Evolutionary conservation across 1,284 basidiomycete species (phyloP).

Genomic region (Trametes sp.): DNA sequence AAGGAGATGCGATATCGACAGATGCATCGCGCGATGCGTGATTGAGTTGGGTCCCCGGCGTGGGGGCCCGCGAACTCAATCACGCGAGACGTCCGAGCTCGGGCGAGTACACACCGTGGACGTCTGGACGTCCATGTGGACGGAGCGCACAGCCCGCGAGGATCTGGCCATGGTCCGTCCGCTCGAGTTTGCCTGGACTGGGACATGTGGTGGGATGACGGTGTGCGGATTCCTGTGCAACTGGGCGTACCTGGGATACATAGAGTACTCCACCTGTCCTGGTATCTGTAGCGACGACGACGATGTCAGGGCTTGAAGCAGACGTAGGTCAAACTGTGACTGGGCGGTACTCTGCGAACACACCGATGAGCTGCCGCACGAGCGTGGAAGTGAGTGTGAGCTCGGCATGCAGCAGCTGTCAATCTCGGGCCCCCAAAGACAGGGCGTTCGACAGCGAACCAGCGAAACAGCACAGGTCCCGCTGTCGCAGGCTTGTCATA

Average conservation of each 20-base stretch:
- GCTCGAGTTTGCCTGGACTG: not conserved
- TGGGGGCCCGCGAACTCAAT: not conserved
- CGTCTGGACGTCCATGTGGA: too few relatives aligned
- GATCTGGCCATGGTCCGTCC: not conserved
- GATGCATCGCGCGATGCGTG: slow-evolving; percentile 17
- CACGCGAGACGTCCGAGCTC: not conserved
- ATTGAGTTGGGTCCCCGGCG: slow-evolving; percentile 11
- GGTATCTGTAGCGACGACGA: not conserved
- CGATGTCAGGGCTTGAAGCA: not conserved
- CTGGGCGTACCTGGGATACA: not conserved
- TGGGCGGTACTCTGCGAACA: not conserved
- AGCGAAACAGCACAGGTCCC: not conserved
- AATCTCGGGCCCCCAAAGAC: not conserved
- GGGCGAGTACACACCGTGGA: not conserved
- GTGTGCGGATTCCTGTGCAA: not conserved
- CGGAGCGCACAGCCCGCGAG: not conserved
- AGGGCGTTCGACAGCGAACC: not conserved
- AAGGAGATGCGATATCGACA: not conserved
- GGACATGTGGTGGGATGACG: not conserved
- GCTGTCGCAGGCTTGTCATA: not conserved
- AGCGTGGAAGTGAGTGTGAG: not conserved
- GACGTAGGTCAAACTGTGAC: not conserved
- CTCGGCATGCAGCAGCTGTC: not conserved
- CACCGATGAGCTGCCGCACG: not conserved
- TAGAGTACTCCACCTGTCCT: not conserved